Evolutionary conservation across 2,329 filamentous ascomycete species (phyloP).

Genomic region (Colletotrichum incanum): DNA sequence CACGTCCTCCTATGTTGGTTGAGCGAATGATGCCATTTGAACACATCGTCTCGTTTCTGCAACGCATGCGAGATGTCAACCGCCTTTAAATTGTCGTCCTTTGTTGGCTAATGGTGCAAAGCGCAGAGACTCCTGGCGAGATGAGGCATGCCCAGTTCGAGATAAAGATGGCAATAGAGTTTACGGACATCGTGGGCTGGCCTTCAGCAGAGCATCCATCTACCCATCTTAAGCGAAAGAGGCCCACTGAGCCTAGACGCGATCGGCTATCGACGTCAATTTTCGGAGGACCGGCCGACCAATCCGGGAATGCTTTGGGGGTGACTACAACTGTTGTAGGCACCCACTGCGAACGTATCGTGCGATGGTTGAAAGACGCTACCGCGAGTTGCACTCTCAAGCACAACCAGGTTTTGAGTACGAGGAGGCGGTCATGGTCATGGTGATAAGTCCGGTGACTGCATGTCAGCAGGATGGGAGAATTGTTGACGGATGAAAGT

Average conservation of each 20-base stretch:
- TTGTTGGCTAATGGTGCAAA: conserved; percentile 14
- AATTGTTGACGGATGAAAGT: not conserved
- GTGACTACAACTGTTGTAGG: not conserved
- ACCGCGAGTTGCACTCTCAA: not conserved
- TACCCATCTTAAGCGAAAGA: not conserved
- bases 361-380: not conserved
- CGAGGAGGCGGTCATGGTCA: not conserved
- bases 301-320: not conserved
- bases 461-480: not conserved
- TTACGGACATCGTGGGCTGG: not conserved
- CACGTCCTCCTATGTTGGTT: conserved; percentile 4
- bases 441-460: not conserved
- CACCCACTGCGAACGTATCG: not conserved
- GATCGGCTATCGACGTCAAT: not conserved
- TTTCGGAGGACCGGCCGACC: not conserved
- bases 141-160: conserved; percentile 3
- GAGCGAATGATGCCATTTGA: not conserved
- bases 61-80: conserved; percentile 1
- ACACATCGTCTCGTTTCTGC: conserved; percentile 17
- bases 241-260: not conserved
- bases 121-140: conserved; percentile 10
- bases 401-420: no score
- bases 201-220: not conserved
- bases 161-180: not conserved
- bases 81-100: not conserved